Evolutionary conservation across 805 yeast species (phyloP), one percentile per base, ranked within the genome.

Genomic region (Starmerella apis): DNA sequence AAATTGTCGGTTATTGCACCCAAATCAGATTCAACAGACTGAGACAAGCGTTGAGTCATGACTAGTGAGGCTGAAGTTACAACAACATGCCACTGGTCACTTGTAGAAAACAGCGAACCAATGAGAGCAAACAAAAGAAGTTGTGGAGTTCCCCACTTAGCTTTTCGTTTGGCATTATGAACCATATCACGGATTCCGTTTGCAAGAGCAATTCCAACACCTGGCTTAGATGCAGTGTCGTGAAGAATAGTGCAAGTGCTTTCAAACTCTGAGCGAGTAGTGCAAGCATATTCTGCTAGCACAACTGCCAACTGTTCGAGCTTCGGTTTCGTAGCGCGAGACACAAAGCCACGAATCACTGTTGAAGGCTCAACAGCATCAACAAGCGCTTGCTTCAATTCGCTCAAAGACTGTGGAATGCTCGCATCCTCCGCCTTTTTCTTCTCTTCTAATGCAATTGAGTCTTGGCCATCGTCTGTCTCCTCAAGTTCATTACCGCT

Each of bases 41-140:
- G 77, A 47, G 80, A 79, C 49, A 90, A 67, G 13, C 78, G 70
- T 64, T 86, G 90, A 44, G 81, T 76, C 71, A 86, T 78, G 35
- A 86, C 67, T 30, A 92, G 75, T 27, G 78, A 69, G 1, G 90
- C 75, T 3, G 96, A 95, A 0, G 96, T 88, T 4, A 81, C 88
- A 10, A 92, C 83, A 52, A 87, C 72, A 70, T 92, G 98, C 67
- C 84, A 90, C 63, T 86, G 88, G 70, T 92, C 99, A 0, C 98
- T 92, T 0, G 96, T 86, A 0, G 98, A 88, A 62, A 83, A 92
- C 4, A 87, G 63, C 48, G 74, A 71, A 6, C 96, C 96, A 50
- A 88, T 72, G 4, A 86, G 59, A 0, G 79, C 71, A 60, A 81
- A 84, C 52, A 83, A 76, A 5, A 85, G 66, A 51, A 86, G 66